phyloP scores from a whole-genome alignment of 441 rosid genomes.

The Gossypium trilobum region DNA sequence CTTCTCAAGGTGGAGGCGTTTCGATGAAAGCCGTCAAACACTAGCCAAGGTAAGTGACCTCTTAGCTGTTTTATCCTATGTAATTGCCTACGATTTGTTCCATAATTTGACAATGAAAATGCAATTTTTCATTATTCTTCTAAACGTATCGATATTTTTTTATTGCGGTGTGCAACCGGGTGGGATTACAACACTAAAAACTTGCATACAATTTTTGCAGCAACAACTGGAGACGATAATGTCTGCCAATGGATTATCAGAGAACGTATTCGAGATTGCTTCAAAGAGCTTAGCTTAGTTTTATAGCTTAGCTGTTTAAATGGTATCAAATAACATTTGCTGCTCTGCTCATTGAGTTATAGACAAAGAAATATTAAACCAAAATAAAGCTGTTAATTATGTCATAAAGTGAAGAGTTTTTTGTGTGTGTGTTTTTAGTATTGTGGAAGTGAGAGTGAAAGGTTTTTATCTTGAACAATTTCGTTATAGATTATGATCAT shows the following conservation, averaged over 20 bases:
- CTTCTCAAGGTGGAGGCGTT: slow-evolving; percentile 94
- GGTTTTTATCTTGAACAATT: no score
- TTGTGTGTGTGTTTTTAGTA: no score
- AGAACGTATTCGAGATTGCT: slow-evolving; percentile 89
- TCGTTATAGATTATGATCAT: no score
- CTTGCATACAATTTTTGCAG: slow-evolving; percentile 30
- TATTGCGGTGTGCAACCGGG: neutral
- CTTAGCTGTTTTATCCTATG: neutral
- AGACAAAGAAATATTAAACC: neutral
- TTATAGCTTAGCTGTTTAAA: slow-evolving; percentile 56
- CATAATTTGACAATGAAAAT: neutral
- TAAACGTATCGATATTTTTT: neutral
- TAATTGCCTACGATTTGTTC: neutral
- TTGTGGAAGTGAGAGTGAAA: no score
- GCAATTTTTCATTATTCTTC: neutral
- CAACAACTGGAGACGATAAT: slow-evolving; percentile 88
- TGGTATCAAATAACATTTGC: neutral
- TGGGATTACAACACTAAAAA: neutral
- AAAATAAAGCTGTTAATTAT: neutral
- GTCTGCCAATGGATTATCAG: slow-evolving; percentile 80
- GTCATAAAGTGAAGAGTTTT: no score
- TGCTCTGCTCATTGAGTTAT: neutral
- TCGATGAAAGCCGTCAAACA: slow-evolving; percentile 64
- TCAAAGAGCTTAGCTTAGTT: slow-evolving; percentile 67
- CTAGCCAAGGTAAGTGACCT: slow-evolving; percentile 56